Conservation (phyloP, 208 protist species). For the Acanthamoeba castellanii region DNA sequence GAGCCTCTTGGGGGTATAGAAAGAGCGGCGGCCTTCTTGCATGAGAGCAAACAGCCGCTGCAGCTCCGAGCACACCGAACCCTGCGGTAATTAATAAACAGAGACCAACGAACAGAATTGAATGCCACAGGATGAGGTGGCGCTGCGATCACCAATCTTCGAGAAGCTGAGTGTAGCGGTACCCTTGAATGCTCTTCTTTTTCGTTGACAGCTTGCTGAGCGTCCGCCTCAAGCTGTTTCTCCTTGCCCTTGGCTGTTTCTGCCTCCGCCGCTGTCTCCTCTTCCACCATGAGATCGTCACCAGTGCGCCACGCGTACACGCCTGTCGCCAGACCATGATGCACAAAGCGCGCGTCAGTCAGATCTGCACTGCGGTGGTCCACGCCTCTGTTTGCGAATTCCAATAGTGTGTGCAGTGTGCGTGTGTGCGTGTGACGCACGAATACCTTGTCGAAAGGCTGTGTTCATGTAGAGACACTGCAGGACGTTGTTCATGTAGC, state of each 20-base stretch:
- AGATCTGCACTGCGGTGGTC: no score
- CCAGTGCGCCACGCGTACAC: constrained; percentile 9
- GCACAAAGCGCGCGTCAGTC: neutral
- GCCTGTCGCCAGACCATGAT: neutral
- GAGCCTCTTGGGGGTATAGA: constrained; percentile 43
- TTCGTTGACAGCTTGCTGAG: neutral
- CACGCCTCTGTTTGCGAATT: no score
- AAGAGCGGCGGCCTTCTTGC: constrained; percentile 10
- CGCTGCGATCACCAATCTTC: no score
- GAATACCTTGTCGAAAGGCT: constrained; percentile 67
- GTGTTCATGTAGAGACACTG: constrained; percentile 75
- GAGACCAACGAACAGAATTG: no score
- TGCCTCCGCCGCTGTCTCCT: neutral
- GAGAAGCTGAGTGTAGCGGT: no score
- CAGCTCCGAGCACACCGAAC: constrained; percentile 57
- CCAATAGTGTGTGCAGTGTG: no score
- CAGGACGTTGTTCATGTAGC: constrained; percentile 74
- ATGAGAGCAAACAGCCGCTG: constrained; percentile 59
- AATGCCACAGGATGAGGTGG: no score
- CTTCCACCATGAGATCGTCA: neutral
- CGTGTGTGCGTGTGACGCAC: no score
- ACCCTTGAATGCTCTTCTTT: no score
- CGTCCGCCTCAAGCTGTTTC: neutral
- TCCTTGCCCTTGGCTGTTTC: neutral
- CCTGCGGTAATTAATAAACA: neutral